Evolutionary conservation across 2,329 filamentous ascomycete genomes (phyloP).

Genomic region (Colletotrichum theobromicola): DNA sequence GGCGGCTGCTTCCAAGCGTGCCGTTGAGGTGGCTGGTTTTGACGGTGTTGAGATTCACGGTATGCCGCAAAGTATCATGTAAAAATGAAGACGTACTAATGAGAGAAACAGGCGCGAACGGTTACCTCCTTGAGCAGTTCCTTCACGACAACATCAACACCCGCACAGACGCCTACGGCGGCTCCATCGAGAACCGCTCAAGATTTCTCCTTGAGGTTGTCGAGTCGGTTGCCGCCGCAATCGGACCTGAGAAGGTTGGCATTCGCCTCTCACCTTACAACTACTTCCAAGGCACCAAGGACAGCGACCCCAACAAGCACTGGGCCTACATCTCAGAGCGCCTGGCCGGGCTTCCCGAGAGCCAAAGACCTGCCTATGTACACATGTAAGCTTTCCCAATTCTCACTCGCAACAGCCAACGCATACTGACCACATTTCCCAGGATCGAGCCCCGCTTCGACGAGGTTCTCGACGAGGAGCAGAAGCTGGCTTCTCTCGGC

Average conservation of each 20-base stretch:
- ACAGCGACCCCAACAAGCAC: constrained; percentile 35
- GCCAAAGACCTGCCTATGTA: constrained; percentile 45
- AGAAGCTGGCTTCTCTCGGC: constrained; percentile 44
- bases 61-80: not conserved
- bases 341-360: constrained; percentile 35
- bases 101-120: constrained; percentile 46
- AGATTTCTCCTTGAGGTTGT: constrained; percentile 55
- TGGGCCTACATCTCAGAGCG: constrained; percentile 40
- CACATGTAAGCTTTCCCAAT: constrained; percentile 42
- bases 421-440: not conserved
- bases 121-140: constrained; percentile 68
- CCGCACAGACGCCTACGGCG: constrained; percentile 57
- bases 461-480: constrained; percentile 47
- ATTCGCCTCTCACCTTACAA: constrained; percentile 53
- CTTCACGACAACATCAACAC: constrained; percentile 55
- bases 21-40: constrained; percentile 65
- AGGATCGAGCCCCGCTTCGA: constrained; percentile 53
- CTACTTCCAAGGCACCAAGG: constrained; percentile 32
- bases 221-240: constrained; percentile 37
- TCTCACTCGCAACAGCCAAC: fast-evolving
- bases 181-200: constrained; percentile 57
- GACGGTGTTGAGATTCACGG: constrained; percentile 71
- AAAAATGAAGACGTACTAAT: not conserved
- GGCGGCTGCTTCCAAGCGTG: constrained; percentile 55
- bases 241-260: constrained; percentile 57